A percentile compares a stretch with the other conserved stretches of the same genome.
phyloP scores from a whole-genome alignment of 1,284 basidiomycete species.

The Cutaneotrichosporon spelunceum region DNA sequence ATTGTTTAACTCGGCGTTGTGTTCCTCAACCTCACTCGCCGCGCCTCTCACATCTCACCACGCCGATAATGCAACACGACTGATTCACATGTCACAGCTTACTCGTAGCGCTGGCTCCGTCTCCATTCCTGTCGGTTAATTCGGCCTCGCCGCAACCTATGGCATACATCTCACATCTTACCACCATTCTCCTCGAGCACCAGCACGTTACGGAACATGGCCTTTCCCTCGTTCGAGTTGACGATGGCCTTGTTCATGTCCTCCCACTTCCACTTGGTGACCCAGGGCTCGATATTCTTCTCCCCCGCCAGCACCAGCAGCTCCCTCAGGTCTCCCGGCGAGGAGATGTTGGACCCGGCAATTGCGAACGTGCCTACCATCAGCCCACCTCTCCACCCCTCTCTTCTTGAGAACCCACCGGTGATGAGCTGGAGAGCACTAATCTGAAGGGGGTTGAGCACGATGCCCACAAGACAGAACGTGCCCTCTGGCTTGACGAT shows the following conservation, averaged over 20 bases:
- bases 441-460: constrained; percentile 36
- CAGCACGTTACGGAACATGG: constrained; percentile 53
- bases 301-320: constrained; percentile 45
- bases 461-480: constrained; percentile 48
- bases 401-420: neutral
- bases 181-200: constrained; percentile 40
- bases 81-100: too few relatives aligned
- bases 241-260: constrained; percentile 52
- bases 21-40: too few relatives aligned
- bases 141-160: too few relatives aligned
- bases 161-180: constrained; percentile 21
- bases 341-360: constrained; percentile 40
- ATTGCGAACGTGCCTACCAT: constrained; percentile 17
- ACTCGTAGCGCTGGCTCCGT: too few relatives aligned
- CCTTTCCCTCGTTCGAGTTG: constrained; percentile 49
- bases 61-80: too few relatives aligned
- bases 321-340: constrained; percentile 47
- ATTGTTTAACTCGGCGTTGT: too few relatives aligned
- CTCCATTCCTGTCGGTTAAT: too few relatives aligned
- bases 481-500: constrained; percentile 49
- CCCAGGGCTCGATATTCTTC: constrained; percentile 38
- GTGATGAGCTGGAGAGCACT: constrained; percentile 23
- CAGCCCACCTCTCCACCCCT: neutral
- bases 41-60: too few relatives aligned
- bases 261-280: constrained; percentile 44